Base-by-base conservation (phyloP, 2,329 filamentous ascomycete genomes). In the Shiraia sp. region DNA sequence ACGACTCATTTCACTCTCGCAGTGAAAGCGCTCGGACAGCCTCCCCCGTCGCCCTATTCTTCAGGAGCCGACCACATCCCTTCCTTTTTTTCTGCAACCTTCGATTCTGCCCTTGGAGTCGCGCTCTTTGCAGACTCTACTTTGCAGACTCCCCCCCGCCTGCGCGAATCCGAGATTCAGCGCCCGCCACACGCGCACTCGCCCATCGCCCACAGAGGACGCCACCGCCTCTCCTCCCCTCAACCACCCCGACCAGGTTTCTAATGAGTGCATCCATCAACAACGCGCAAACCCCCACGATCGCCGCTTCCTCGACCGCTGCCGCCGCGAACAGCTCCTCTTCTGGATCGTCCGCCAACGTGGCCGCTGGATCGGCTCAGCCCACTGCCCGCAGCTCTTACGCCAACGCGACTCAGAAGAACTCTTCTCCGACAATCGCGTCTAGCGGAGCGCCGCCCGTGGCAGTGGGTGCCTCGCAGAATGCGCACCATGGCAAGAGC, bases 261-360 rank as follows among this genome's bases (percentile, higher is more conserved):
- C 77, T 80, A 79, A 83, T 84, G 81, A 83, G 75, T 73, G 82
- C 79, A 77, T 78, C 77, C 70, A 73, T 74, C 68, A 71, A 77
- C 68, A 70, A 73, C 68, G 72, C 74, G 72, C 74, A 68, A 48
- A 69, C 64, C 57, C 75, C 75, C 66, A 69, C 73, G 53, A 74
- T 69, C 66, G 66, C 63, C 64, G 72, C 75, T 72, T 72, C 73
- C 68, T 63, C 65, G 57, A 63, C 62, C 57, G 69, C 74, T 65
- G 72, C 71, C 67, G 67, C 72, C 62, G 70, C 74, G 69, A 69
- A 75, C 56, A 66, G 69, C 58, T 70, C 74, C 63, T 66, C 68
- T 49, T 67, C 75, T 69, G 75, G 75, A 69, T 73, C 75, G 72
- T 71, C 77, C 58, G 72, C 79, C 61, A 66, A 55, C 64, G 63